Base-by-base conservation (phyloP, 768 basidiomycete species). In the Coprinopsis strossmayeri region DNA sequence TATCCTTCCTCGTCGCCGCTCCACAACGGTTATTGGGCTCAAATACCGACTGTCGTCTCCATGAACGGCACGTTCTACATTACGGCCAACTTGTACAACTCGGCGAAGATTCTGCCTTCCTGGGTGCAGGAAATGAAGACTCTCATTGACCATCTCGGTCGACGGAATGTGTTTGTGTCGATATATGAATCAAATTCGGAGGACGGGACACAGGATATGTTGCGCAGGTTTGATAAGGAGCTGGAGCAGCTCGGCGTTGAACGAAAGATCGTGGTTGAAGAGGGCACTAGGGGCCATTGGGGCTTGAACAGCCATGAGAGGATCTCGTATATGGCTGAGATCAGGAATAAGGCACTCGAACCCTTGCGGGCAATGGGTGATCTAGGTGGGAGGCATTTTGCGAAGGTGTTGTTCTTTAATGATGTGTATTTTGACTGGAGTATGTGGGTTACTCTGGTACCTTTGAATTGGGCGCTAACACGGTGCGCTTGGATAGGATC, bases 361-460 rank as follows among this genome's bases (percentile, higher is more conserved):
- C 43, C 43, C n/a, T 20, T 45, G 11, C 28, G 25, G 3, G 18
- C 5, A 15, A 9, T 45, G 15, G 43, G 17, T 5, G 27, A 45
- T 5, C 5, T 7, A 15, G 25, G 30, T 5, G 43, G 43, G 43
- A 28, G 28, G 12, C 12, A n/a, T n/a, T 28, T 27, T 15, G 5
- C 25, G 4, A 45, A 45, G 27, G 43, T 45, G 15, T 7, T 45
- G 4, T 45, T 27, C 27, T 28, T 45, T 20, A 45, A 45, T 18
- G 43, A 45, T 32, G 18, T 45, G 3, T 45, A 10, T 18, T 45
- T 27, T n/a, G 43, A 45, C 18, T 45, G 43, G 43, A 27, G 43
- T 45, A 27, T 3, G 43, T 45, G 10, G 7, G 7, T 3, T n/a
- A 28, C 28, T 42, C 43, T 45, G 10, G 5, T 15, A 5, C 21